phyloP scores from a whole-genome alignment of 1,284 basidiomycete species.

The Athelia psychrophila region DNA sequence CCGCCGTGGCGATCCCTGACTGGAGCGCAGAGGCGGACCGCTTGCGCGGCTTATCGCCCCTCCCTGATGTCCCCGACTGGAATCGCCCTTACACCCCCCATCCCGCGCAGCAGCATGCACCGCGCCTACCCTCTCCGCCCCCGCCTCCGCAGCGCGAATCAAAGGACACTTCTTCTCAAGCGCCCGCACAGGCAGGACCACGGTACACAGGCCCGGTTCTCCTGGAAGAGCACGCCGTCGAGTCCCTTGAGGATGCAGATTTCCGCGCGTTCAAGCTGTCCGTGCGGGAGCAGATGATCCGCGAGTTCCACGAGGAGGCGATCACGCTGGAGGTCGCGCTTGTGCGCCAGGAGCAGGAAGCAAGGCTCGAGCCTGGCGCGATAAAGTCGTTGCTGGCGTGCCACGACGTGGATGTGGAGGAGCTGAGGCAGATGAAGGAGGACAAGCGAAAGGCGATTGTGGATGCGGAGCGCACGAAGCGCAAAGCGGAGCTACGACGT shows the following conservation, averaged over 20 bases:
- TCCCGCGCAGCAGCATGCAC: background rate
- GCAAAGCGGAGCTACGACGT: background rate
- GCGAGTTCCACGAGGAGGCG: constrained; percentile 26
- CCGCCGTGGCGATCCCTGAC: too few species aligned
- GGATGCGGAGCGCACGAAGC: background rate
- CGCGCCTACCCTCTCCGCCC: background rate
- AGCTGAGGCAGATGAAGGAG: background rate
- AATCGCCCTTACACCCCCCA: background rate
- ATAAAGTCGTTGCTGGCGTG: background rate
- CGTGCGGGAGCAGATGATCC: constrained; percentile 33
- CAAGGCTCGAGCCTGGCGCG: background rate
- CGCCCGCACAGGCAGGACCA: background rate
- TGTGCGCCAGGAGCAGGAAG: constrained; percentile 6
- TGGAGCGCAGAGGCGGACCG: background rate
- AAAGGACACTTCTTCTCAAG: too few species aligned
- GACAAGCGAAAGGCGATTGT: background rate
- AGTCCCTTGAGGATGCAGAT: constrained; percentile 9
- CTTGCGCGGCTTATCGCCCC: background rate
- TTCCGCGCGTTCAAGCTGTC: constrained; percentile 26
- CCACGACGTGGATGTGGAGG: background rate
- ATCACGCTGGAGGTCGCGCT: constrained; percentile 25
- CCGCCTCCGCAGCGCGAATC: background rate
- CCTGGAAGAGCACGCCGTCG: constrained; percentile 18
- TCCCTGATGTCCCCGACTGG: background rate
- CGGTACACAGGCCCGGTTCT: constrained; percentile 28